Evolutionary conservation across 192 early-diverging fungal species (phyloP), one percentile per base, ranked within the genome.

Genomic region (Lobulomyces angularis): DNA sequence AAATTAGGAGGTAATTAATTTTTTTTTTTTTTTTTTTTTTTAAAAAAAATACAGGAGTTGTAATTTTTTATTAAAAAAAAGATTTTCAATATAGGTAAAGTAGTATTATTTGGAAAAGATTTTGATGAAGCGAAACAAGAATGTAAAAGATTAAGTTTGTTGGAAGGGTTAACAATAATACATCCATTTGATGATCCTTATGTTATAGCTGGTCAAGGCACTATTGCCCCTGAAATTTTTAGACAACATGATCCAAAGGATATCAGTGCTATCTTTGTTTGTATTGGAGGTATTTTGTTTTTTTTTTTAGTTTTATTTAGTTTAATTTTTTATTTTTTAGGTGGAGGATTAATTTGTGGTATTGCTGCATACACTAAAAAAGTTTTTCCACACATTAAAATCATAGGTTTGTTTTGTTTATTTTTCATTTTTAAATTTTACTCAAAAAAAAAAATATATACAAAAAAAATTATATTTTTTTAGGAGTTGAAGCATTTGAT

Each of bases 191-290:
- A 99, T 59, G 91, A 97, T 45, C 95, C 92, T 3, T 80, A 84
- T 52, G 92, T 99, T 16, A 96, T 96, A 58, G 95, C 95, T n/a
- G 95, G 95, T 2, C 95, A 99, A 64, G 95, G 93, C 26, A 97
- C 93, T 5, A 80, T 93, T 28, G 93, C 74, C 14, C 67, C 91
- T 43, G 93, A 97, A 65, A 53, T 74, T 18, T 27, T 67, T 27
- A 48, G 68, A 14, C 71, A 74, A 44, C 23, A 18, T 27, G 63
- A 63, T 35, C 29, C 62, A 30, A 41, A 67, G 7, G 61, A 81
- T 26, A 84, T 93, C 37, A 78, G 92, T 32, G 81, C 84, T 33
- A 83, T 99, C 51, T 99, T 93, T 55, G 73, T 86, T 6, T 82
- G 82, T 25, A 80, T 94, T 9, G 95, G 95, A 31, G 71, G n/a